Evolutionary conservation across 192 early-diverging fungal genomes (phyloP), one percentile per base, ranked within the genome.

Genomic region (Coemansia erecta): DNA sequence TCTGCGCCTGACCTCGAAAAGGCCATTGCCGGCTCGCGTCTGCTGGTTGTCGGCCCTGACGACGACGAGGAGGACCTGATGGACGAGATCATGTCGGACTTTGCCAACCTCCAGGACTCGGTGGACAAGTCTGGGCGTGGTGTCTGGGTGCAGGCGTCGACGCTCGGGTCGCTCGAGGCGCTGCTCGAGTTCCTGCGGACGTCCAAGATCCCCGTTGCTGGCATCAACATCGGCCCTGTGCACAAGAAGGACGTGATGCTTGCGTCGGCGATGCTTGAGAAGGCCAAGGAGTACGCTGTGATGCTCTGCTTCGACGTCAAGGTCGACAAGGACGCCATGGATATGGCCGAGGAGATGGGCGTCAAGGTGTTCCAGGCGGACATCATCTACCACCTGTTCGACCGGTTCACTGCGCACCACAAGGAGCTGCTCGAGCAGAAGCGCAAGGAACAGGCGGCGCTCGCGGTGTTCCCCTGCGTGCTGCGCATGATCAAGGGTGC

Each of bases 321-420:
- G 81, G 80, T 94, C 21, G 92, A 92, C 39, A 86, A 83, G 63
- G 97, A 99, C 10, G 95, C 94, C 0, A 83, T 88, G 72, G 87
- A 94, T 28, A 68, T 94, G 82, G 97, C 97, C 0, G 88, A 97
- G 15, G 90, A 95, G 49, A 45, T 91, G 41, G 95, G 95, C 39
- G 84, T 99, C 56, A 92, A 86, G 73, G 81, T 99, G 23, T 99
- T 97, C 81, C 87, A 85, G 58, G 97, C 97, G 26, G 94, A 99
- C 66, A 96, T 98, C 68, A 99, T 99, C 95, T 99, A 99, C 80
- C 95, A 97, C 66, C 83, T 99, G 88, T 98, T 97, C 69, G 97
- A 99, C 71, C 72, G 85, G 53, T 99, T 90, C 63, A 92, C 86
- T 4, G 88, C 85, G 24, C 95, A 99, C 70, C 81, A 80, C 71